Conservation (phyloP, 371 early-diverging fungal species). For the Umbelopsis sp. region DNA sequence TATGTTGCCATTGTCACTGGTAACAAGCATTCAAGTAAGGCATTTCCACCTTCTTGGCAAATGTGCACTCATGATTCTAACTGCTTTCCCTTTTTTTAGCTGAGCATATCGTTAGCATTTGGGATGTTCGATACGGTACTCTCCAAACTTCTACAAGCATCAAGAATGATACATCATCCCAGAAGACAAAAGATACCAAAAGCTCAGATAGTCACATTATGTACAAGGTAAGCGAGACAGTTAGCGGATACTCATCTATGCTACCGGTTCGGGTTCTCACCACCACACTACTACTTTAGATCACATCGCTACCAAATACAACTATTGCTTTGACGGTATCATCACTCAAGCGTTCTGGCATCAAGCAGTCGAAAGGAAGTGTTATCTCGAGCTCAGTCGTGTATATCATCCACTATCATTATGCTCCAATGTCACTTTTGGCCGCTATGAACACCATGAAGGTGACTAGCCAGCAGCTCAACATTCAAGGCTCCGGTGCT, state of each 20-base stretch:
- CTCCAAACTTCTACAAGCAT: slow-evolving; percentile 47
- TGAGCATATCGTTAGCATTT: slow-evolving; percentile 67
- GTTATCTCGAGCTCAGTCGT: slow-evolving; percentile 37
- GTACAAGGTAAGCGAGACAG: slow-evolving; percentile 34
- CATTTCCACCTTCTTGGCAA: not conserved
- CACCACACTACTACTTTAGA: slow-evolving; percentile 23
- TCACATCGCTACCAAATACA: slow-evolving; percentile 44
- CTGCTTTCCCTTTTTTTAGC: not conserved
- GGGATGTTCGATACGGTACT: slow-evolving; percentile 76
- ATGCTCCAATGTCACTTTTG: slow-evolving; percentile 68
- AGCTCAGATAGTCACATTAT: slow-evolving; percentile 15
- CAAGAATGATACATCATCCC: slow-evolving; percentile 24
- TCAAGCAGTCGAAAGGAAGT: slow-evolving; percentile 28
- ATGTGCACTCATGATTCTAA: not conserved
- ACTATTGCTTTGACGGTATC: slow-evolving; percentile 47
- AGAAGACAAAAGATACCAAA: slow-evolving; percentile 19
- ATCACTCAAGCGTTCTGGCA: slow-evolving; percentile 19
- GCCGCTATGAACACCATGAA: slow-evolving; percentile 70
- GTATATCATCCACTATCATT: slow-evolving; percentile 49
- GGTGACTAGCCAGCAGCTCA: slow-evolving; percentile 52
- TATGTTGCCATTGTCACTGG: slow-evolving; percentile 61
- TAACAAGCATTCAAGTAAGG: slow-evolving; percentile 40
- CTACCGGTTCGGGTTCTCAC: not conserved
- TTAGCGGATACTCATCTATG: slow-evolving; percentile 17
- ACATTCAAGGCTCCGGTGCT: slow-evolving; percentile 27